Percentiles rank a stretch among this genome's conserved stretches.
Conservation (phyloP, 1,284 basidiomycete species). For the Malassezia furfur region DNA sequence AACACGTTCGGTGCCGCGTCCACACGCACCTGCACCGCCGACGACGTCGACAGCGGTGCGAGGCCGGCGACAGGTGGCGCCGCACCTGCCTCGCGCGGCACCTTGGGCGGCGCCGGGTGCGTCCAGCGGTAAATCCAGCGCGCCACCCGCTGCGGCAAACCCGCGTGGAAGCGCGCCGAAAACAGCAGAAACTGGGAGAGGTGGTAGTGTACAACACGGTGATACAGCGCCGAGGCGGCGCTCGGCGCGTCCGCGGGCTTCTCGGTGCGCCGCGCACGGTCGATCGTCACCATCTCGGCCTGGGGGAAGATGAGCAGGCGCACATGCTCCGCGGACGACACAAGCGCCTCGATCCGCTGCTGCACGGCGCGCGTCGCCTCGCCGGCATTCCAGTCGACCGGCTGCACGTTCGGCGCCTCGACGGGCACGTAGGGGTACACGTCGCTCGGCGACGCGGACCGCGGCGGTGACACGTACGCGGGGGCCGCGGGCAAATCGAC, state of each 20-base stretch:
- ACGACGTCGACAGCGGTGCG: slow-evolving; percentile 1
- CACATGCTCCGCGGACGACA: slow-evolving; percentile 64
- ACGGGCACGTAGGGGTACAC: slow-evolving; percentile 22
- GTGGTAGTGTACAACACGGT: slow-evolving; percentile 18
- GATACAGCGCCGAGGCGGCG: slow-evolving; percentile 4
- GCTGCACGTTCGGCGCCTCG: slow-evolving; percentile 1
- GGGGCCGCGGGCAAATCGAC: slow-evolving; percentile 25
- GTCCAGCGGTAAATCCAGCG: slow-evolving; percentile 19
- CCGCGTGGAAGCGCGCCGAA: slow-evolving; percentile 18
- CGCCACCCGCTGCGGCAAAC: slow-evolving; percentile 15
- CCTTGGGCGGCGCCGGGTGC: slow-evolving; percentile 7
- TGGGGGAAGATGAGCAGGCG: slow-evolving; percentile 94
- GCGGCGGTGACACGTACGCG: slow-evolving; percentile 20
- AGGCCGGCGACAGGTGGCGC: background rate
- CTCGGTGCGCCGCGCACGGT: slow-evolving; percentile 63
- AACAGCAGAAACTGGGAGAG: slow-evolving; percentile 22
- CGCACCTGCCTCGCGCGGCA: background rate
- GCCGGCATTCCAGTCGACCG: slow-evolving; percentile 18
- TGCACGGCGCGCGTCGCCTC: slow-evolving; percentile 51
- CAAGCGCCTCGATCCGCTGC: slow-evolving; percentile 51
- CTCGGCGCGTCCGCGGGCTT: slow-evolving; percentile 54
- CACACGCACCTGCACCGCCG: slow-evolving; percentile 24
- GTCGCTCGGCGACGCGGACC: slow-evolving; percentile 11
- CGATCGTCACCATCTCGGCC: slow-evolving; percentile 63
- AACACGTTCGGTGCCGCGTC: slow-evolving; percentile 39